Evolutionary conservation across 2,329 filamentous ascomycete genomes (phyloP).

Genomic region (Cladosporium sp.): DNA sequence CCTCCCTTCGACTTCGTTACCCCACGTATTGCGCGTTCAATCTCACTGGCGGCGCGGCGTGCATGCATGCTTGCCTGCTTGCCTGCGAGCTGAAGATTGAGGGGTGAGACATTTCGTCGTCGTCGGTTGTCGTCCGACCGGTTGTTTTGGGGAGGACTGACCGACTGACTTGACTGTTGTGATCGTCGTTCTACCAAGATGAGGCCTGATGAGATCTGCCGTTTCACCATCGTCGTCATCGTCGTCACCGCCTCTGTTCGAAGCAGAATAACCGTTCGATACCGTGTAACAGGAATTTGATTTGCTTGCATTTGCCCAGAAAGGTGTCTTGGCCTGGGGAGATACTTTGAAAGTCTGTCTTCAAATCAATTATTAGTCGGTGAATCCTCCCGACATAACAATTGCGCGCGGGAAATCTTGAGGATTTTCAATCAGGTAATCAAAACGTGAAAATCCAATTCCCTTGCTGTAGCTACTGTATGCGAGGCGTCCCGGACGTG

Average conservation of each 20-base stretch:
- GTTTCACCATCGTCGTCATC: neutral
- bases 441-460: neutral
- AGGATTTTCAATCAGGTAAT: neutral
- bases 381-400: neutral
- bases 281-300: neutral
- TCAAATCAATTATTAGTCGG: neutral
- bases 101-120: neutral
- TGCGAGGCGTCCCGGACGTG: neutral
- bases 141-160: neutral
- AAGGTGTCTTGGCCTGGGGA: neutral
- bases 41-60: slow-evolving; percentile 9
- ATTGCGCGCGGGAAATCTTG: neutral
- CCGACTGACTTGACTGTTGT: neutral
- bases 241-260: neutral
- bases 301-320: neutral
- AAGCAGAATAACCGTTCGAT: neutral
- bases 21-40: slow-evolving; percentile 23
- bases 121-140: neutral
- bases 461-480: neutral
- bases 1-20: slow-evolving; percentile 1
- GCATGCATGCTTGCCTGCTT: neutral
- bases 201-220: neutral
- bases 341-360: neutral
- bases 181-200: neutral
- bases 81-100: slow-evolving; percentile 13